A percentile compares a stretch with the other conserved stretches of the same genome.
Evolutionary conservation across 352 stramenopile species (phyloP).

Genomic region (Phytophthora fragariaefolia): DNA sequence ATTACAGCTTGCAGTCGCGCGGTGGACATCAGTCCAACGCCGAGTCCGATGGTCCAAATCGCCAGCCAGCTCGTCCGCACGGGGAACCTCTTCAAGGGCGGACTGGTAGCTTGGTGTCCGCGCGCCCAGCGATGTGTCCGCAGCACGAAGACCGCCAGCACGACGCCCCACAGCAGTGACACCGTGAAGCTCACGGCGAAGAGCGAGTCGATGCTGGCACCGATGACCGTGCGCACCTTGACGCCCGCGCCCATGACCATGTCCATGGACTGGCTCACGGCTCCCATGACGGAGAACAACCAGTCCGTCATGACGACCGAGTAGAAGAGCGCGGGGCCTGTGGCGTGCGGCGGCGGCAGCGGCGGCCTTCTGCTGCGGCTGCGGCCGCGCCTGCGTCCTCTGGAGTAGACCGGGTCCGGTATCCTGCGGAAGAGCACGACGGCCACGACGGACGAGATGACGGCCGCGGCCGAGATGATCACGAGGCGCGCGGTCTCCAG

Average conservation of each 20-base stretch:
- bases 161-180: slow-evolving; percentile 55
- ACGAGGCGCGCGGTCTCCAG: slow-evolving; percentile 47
- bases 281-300: slow-evolving; percentile 56
- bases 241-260: slow-evolving; percentile 52
- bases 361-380: slow-evolving; percentile 23
- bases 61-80: slow-evolving; percentile 54
- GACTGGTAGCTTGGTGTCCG: slow-evolving; percentile 15
- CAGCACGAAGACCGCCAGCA: slow-evolving; percentile 58
- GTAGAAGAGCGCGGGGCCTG: slow-evolving; percentile 62
- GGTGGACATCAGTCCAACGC: slow-evolving; percentile 48
- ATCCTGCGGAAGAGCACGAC: slow-evolving; percentile 45
- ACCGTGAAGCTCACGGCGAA: slow-evolving; percentile 50
- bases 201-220: slow-evolving; percentile 47
- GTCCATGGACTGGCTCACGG: slow-evolving; percentile 60
- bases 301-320: slow-evolving; percentile 64
- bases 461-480: slow-evolving; percentile 45
- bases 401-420: slow-evolving; percentile 29
- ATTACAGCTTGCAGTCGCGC: slow-evolving; percentile 37
- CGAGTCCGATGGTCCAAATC: slow-evolving; percentile 53
- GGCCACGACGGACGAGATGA: slow-evolving; percentile 46
- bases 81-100: slow-evolving; percentile 41
- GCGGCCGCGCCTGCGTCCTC: slow-evolving; percentile 10
- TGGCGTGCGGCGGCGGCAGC: slow-evolving; percentile 33
- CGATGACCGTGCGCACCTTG: slow-evolving; percentile 48
- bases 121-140: slow-evolving; percentile 25